phyloP scores from a whole-genome alignment of 129 eudicot species.

The Chrysanthemum makinoi region DNA sequence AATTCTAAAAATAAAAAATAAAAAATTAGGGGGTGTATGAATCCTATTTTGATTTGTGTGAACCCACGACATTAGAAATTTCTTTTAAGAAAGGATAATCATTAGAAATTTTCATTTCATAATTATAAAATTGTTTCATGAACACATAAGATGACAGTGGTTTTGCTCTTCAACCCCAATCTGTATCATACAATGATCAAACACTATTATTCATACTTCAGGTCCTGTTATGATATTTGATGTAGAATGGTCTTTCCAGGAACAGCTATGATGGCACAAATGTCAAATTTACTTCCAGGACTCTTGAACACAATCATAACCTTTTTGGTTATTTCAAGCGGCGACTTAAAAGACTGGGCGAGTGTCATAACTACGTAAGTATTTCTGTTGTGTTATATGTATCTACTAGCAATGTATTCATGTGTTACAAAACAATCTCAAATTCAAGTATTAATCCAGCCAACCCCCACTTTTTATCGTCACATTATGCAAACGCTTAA shows the following conservation, averaged over 20 bases:
- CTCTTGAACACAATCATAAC: not conserved
- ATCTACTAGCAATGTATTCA: too few relatives aligned
- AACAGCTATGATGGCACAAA: not conserved
- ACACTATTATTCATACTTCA: not conserved
- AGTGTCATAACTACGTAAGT: not conserved
- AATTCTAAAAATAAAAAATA: too few relatives aligned
- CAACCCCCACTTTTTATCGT: too few relatives aligned
- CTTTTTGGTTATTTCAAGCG: constrained; percentile 5
- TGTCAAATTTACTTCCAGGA: not conserved
- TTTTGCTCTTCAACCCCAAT: not conserved
- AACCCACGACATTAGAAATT: too few relatives aligned
- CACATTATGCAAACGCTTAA: too few relatives aligned
- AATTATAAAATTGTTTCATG: not conserved
- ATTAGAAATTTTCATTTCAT: not conserved
- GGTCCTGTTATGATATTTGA: not conserved
- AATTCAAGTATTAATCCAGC: too few relatives aligned
- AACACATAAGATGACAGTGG: not conserved
- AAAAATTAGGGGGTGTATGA: too few relatives aligned
- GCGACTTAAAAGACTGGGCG: constrained; percentile 8
- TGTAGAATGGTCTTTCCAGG: constrained; percentile 1
- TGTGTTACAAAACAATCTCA: too few relatives aligned
- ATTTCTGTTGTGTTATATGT: not conserved
- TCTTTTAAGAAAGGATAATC: too few relatives aligned
- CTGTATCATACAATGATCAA: not conserved
- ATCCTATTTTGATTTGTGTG: too few relatives aligned